phyloP scores from a whole-genome alignment of 208 protist species.

The Leishmania gerbilli region DNA sequence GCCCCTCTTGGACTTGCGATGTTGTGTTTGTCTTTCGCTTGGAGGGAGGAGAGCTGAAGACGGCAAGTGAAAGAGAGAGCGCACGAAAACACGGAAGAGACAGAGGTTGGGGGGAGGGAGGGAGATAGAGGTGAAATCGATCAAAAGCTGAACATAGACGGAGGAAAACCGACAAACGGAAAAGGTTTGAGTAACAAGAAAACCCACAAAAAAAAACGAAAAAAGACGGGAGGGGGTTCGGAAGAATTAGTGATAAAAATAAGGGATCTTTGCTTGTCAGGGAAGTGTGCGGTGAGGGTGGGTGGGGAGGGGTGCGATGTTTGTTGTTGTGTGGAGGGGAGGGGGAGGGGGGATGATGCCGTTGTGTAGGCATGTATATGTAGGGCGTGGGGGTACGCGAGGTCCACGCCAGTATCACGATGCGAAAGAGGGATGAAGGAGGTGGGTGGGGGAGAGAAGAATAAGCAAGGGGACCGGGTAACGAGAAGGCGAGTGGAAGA shows the following conservation, averaged over 20 bases:
- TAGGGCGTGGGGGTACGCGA: background rate
- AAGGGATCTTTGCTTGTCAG: background rate
- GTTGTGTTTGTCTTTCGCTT: background rate
- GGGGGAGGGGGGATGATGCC: background rate
- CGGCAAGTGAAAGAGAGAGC: background rate
- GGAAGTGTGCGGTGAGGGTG: too few relatives aligned
- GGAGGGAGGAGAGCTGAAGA: background rate
- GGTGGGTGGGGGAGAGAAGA: background rate
- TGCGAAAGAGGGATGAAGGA: background rate
- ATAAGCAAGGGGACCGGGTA: background rate
- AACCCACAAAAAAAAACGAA: background rate
- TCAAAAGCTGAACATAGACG: background rate
- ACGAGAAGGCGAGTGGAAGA: background rate
- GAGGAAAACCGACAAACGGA: background rate
- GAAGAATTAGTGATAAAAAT: background rate
- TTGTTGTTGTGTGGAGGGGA: background rate
- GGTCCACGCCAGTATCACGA: background rate
- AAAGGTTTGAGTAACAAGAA: background rate
- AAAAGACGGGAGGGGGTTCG: background rate
- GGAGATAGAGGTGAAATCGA: background rate
- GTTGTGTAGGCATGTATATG: background rate
- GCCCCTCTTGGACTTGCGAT: background rate
- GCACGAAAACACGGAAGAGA: background rate
- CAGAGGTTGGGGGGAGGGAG: background rate
- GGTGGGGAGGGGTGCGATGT: too few relatives aligned